Percentiles rank a stretch among this genome's conserved stretches.
Evolutionary conservation across 441 rosid species (phyloP).

Genomic region (Adansonia grandidieri): DNA sequence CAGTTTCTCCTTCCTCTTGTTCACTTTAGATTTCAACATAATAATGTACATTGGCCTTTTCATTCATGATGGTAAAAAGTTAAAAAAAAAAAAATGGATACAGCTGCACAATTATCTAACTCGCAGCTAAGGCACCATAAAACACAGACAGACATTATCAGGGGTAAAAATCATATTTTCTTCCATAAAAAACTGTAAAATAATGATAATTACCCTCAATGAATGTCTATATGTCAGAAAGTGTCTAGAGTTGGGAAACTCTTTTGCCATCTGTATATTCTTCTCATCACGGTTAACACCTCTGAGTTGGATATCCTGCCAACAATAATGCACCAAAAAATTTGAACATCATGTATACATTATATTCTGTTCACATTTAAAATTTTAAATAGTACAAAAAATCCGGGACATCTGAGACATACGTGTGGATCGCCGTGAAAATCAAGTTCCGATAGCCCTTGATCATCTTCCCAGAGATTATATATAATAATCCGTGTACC

Average conservation of each 20-base stretch:
- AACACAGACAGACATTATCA: slow-evolving; percentile 4
- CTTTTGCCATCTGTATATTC: slow-evolving; percentile 67
- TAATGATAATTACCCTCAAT: slow-evolving; percentile 54
- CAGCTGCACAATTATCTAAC: neutral
- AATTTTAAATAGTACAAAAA: neutral
- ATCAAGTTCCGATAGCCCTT: slow-evolving; percentile 82
- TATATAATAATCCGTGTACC: slow-evolving; percentile 86
- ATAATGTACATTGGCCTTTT: neutral
- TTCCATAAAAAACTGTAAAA: neutral
- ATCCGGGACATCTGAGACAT: slow-evolving; percentile 27
- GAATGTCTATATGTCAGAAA: slow-evolving; percentile 75
- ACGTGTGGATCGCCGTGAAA: slow-evolving; percentile 75
- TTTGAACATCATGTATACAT: slow-evolving; percentile 14
- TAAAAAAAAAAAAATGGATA: neutral
- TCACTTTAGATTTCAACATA: slow-evolving; percentile 1
- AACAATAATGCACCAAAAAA: slow-evolving; percentile 12
- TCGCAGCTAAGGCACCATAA: neutral
- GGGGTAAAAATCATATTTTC: neutral
- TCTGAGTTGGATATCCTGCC: slow-evolving; percentile 81
- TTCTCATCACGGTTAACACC: slow-evolving; percentile 85
- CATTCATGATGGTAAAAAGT: too few species aligned
- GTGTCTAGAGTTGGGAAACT: slow-evolving; percentile 69
- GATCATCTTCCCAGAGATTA: slow-evolving; percentile 96
- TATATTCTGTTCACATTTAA: neutral
- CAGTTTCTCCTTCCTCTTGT: neutral